Evolutionary conservation across 2,329 filamentous ascomycete species (phyloP), one percentile per base, ranked within the genome.

Genomic region (Orbilia ellipsospora): DNA sequence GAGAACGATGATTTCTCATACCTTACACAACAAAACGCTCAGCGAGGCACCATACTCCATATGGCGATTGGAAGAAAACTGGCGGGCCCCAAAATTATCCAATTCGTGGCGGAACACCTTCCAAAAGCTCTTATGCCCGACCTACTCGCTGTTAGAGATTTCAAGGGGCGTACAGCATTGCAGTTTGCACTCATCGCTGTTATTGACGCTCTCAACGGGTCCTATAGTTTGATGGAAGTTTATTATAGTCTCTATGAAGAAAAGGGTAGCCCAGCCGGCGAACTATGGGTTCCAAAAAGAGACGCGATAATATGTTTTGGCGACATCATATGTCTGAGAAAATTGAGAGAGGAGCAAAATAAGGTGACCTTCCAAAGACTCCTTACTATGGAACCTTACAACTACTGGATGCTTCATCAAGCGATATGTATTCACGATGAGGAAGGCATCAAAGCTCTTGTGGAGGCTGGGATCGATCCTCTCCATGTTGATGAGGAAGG

Each of bases 1-100:
- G 20, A 31, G 6, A 36, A 36, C 31, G 54, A 48, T 10, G 61
- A 65, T 51, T 44, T 10, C n/a, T 40, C 62, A 26, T 73, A 65
- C 18, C 54, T 66, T 6, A 36, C 10, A 12, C 18, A 66, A 42
- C 40, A 16, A 18, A 26, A 51, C n/a, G 2, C 26, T 0, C 20
- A 28, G 23, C 52, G 54, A 26, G 13, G 18, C 13, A 56, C 45
- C 10, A 1, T 62, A 1, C 36, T 73, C n/a, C 62, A 73, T 51
- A 2, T 20, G 13, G 55, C 55, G 16, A 18, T 28, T 2, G 16
- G 59, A 5, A 15, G 42, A 8, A 1, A 15, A 6, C 2, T 12
- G 2, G 5, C 1, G 1, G 61, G 55, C 10, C 13, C 59, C 23
- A 26, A 20, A 10, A 51, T 56, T 4, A 45, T 45, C 0, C 40